phyloP scores from a whole-genome alignment of 208 protist species.

The Leishmania tropica region DNA sequence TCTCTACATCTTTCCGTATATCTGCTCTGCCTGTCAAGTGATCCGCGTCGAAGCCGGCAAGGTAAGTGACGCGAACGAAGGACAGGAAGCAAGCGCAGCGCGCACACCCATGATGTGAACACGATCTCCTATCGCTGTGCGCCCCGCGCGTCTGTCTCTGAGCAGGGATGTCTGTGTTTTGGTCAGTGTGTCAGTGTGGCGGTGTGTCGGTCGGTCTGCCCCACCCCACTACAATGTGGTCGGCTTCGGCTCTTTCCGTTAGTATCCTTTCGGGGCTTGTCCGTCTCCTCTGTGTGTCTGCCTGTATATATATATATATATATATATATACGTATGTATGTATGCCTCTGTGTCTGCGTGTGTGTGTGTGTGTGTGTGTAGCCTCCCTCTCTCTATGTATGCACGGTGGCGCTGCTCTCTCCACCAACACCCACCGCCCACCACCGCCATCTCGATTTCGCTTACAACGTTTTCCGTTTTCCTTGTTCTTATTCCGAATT shows the following conservation, averaged over 20 bases:
- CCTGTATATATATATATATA: background rate
- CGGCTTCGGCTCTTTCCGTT: background rate
- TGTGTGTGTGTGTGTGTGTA: conserved; percentile 11
- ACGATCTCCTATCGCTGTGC: background rate
- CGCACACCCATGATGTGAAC: background rate
- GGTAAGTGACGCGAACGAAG: background rate
- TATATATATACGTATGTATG: too few relatives aligned
- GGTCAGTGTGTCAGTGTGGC: too few relatives aligned
- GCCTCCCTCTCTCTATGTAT: background rate
- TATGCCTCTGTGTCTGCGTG: background rate
- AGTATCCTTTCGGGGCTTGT: background rate
- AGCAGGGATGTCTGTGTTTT: background rate
- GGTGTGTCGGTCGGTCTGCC: too few relatives aligned
- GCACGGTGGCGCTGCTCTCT: background rate
- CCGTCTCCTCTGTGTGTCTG: background rate
- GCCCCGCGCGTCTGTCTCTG: background rate
- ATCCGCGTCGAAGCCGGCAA: background rate
- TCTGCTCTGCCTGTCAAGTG: too few relatives aligned
- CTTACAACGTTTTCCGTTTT: background rate
- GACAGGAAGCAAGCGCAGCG: background rate
- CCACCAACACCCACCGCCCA: background rate
- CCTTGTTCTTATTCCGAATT: background rate
- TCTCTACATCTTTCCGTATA: too few relatives aligned
- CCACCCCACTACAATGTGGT: background rate
- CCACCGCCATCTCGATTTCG: background rate